A percentile compares a stretch with the other conserved stretches of the same genome.
Conservation (phyloP, 371 early-diverging fungal species). For the Mortierella sp. region DNA sequence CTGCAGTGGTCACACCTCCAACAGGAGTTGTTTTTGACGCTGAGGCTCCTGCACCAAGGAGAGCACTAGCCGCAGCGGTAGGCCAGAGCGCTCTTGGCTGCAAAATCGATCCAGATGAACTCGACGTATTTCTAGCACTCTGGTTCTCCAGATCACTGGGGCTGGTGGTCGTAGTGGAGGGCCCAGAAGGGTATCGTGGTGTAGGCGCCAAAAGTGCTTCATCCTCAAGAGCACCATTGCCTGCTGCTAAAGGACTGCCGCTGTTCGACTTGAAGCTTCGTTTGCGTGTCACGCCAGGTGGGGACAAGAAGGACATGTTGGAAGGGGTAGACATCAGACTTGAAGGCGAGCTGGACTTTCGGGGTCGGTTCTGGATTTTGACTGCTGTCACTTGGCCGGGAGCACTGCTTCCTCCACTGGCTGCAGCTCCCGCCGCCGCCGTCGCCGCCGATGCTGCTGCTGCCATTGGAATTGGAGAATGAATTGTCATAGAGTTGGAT, state of each 20-base stretch:
- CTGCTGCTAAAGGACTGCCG: constrained; percentile 26
- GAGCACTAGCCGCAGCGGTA: not conserved
- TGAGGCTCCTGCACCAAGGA: not conserved
- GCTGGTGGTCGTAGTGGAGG: no score
- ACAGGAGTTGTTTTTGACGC: constrained; percentile 3
- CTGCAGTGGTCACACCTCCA: constrained; percentile 18
- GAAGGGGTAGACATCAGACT: constrained; percentile 46
- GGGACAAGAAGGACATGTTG: constrained; percentile 41
- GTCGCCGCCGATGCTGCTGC: not conserved
- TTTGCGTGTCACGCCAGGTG: constrained; percentile 31
- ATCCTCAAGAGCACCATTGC: not conserved
- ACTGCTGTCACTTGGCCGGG: constrained; percentile 17
- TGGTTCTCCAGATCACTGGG: not conserved
- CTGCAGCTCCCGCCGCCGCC: constrained; percentile 4
- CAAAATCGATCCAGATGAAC: not conserved
- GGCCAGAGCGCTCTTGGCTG: constrained; percentile 17
- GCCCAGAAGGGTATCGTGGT: constrained; percentile 18
- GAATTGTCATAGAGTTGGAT: not conserved
- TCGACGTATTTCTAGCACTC: not conserved
- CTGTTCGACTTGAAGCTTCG: constrained; percentile 28
- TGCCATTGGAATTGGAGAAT: not conserved
- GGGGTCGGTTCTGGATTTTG: constrained; percentile 17
- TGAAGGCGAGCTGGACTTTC: constrained; percentile 45
- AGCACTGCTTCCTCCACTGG: not conserved
- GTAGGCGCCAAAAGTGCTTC: no score